Conservation (phyloP, 306 rosid genomes). For the Mimosa pudica region DNA sequence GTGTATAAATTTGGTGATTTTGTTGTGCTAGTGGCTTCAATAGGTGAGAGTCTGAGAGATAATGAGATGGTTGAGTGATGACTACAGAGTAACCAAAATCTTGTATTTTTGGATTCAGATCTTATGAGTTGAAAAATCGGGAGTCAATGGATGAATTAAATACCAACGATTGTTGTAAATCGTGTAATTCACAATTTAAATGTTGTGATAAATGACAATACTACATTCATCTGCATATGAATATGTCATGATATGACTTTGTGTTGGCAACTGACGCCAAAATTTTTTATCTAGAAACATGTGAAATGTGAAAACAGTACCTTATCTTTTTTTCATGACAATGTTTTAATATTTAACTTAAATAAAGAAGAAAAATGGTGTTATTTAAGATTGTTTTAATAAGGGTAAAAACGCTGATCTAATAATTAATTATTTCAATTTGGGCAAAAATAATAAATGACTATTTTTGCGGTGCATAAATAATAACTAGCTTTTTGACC, state of each 20-base stretch:
- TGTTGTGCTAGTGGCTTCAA: neutral
- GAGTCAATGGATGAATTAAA: neutral
- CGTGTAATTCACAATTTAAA: neutral
- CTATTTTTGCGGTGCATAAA: no score
- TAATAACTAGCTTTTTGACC: no score
- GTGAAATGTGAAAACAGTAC: neutral
- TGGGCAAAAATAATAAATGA: no score
- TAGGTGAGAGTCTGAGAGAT: neutral
- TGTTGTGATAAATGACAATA: neutral
- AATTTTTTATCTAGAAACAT: neutral
- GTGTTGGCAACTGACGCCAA: neutral
- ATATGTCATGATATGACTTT: neutral
- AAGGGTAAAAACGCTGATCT: no score
- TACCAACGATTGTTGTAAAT: neutral
- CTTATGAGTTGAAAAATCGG: neutral
- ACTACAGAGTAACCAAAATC: neutral
- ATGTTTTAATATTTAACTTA: neutral
- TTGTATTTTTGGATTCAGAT: neutral
- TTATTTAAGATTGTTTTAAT: neutral
- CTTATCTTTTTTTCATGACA: neutral
- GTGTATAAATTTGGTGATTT: neutral
- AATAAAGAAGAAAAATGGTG: neutral
- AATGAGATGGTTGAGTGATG: neutral
- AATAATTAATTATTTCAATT: no score
- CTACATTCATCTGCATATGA: neutral